Conservation (phyloP, 805 yeast genomes). For the Jamesozyma spencerorum region DNA sequence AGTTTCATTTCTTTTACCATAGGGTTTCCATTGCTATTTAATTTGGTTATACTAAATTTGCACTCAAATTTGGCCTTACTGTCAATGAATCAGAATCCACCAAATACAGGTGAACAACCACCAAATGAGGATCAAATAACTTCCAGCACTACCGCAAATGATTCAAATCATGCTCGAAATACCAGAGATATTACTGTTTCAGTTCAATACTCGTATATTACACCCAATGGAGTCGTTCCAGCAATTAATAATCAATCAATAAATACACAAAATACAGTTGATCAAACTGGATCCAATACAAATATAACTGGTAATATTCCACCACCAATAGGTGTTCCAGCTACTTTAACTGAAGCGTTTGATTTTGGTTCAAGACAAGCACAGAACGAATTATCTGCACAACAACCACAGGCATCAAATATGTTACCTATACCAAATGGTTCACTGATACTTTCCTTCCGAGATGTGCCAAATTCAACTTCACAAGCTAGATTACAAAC, state of each 20-base stretch:
- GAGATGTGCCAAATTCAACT: conserved; percentile 52
- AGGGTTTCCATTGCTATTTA: no score
- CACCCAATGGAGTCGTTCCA: neutral
- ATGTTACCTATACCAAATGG: conserved; percentile 29
- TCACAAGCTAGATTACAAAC: conserved; percentile 54
- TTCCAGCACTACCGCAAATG: neutral
- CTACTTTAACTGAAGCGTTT: neutral
- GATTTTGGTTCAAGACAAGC: neutral
- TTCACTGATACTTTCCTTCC: conserved; percentile 52
- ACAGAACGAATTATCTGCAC: no score
- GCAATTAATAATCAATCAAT: neutral
- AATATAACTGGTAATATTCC: neutral
- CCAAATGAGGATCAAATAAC: neutral
- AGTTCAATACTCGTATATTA: conserved; percentile 24
- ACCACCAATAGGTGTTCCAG: neutral
- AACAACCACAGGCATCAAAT: no score
- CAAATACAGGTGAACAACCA: no score
- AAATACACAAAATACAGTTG: neutral
- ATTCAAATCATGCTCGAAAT: neutral
- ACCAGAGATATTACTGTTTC: conserved; percentile 26
- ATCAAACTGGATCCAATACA: neutral
- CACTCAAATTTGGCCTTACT: no score
- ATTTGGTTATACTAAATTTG: no score
- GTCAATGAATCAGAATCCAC: no score
- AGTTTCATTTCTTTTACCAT: no score